Conservation (phyloP, 495 filamentous ascomycete genomes). For the Aspergillus steynii region DNA sequence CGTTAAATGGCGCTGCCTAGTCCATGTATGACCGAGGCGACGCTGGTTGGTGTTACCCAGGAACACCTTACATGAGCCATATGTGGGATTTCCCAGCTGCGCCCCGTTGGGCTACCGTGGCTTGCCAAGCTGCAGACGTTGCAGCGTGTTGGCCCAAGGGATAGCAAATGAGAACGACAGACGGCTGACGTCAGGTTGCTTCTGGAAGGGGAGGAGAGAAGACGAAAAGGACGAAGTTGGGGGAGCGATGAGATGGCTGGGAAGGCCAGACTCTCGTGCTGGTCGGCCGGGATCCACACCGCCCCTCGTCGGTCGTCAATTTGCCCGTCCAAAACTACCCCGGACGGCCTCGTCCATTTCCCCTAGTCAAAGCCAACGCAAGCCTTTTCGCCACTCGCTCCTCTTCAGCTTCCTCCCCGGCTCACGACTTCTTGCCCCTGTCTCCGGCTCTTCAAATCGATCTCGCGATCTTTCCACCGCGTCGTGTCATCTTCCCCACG, state of each 20-base stretch:
- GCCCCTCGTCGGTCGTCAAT: not conserved
- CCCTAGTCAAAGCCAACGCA: not conserved
- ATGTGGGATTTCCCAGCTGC: not conserved
- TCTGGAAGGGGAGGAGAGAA: not conserved
- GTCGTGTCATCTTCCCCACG: not conserved
- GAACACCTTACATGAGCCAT: not conserved
- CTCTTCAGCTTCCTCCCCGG: not conserved
- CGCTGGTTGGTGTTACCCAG: not conserved
- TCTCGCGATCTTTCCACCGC: not conserved
- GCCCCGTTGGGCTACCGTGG: not conserved
- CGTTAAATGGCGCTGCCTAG: not conserved
- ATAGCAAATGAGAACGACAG: not conserved
- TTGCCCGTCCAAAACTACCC: slow-evolving; percentile 10
- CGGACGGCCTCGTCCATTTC: not conserved
- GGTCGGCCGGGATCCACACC: not conserved
- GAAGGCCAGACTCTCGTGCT: not conserved
- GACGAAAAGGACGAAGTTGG: no score
- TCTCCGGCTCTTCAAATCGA: not conserved
- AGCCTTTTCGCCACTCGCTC: not conserved
- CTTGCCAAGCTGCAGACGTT: slow-evolving; percentile 4
- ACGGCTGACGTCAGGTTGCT: slow-evolving; percentile 6
- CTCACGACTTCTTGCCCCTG: not conserved
- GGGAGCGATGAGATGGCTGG: not conserved
- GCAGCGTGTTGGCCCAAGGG: not conserved
- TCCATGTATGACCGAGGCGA: not conserved